Conservation (phyloP, 148 eudicot species). For the Silene uniflora region DNA sequence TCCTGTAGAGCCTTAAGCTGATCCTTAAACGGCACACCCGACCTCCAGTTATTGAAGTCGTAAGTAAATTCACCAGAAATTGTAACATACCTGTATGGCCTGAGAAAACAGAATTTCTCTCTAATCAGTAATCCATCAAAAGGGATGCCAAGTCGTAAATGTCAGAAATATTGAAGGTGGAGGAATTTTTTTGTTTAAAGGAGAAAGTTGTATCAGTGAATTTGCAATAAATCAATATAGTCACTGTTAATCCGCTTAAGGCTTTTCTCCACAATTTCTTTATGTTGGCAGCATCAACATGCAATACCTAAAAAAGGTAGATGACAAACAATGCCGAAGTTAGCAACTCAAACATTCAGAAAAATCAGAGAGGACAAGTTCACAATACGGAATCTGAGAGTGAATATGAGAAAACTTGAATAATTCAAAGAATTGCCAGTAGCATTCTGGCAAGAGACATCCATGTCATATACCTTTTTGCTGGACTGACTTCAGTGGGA, state of each 20-base stretch:
- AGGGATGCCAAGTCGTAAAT: background rate
- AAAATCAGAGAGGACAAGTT: background rate
- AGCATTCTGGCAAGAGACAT: slow-evolving; percentile 14
- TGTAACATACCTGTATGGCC: slow-evolving; percentile 95
- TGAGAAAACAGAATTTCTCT: slow-evolving; percentile 23
- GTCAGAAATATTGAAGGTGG: slow-evolving; percentile 2
- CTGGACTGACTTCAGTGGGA: slow-evolving; percentile 91
- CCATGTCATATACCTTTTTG: slow-evolving; percentile 58
- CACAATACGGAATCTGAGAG: background rate
- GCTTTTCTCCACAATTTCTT: slow-evolving; percentile 95
- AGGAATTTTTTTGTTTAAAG: background rate
- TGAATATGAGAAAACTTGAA: background rate
- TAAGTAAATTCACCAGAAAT: slow-evolving; percentile 79
- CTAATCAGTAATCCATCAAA: background rate
- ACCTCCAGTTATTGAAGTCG: slow-evolving; percentile 76
- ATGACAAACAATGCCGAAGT: background rate
- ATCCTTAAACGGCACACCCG: slow-evolving; percentile 66
- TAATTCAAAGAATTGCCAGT: slow-evolving; percentile 36
- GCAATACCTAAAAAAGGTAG: slow-evolving; percentile 39
- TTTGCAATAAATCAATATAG: slow-evolving; percentile 83
- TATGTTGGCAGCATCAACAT: slow-evolving; percentile 96
- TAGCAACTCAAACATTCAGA: background rate
- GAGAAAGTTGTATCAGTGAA: slow-evolving; percentile 57
- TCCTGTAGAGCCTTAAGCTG: slow-evolving; percentile 84
- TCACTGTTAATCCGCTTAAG: slow-evolving; percentile 82